Evolutionary conservation across 805 yeast genomes (phyloP), one percentile per base, ranked within the genome.

Genomic region (Barnettozyma pratensis): DNA sequence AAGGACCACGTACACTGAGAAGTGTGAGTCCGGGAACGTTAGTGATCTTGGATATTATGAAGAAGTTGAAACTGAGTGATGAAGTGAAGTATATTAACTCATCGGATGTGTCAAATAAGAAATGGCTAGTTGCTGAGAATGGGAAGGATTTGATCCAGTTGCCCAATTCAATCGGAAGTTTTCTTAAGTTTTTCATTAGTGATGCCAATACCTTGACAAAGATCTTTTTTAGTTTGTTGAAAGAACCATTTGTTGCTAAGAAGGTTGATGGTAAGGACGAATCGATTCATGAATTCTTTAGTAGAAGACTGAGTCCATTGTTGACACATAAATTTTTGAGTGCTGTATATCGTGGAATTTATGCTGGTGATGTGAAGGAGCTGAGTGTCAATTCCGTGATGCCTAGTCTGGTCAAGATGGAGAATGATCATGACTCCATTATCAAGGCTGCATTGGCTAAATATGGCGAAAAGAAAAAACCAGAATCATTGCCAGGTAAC

Each of bases 1-100:
- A 83, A 53, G 99, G 98, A 0, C 98, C 99, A 0, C 70, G 98
- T 44, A 94, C 98, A 0, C 69, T 94, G 40, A 70, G 97, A 51
- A 96, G 96, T 0, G 79, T 79, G 6, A 85, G 89, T 47, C 81
- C 81, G 38, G 98, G 98, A 0, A 80, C 90, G 0, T 67, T 85
- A 31, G 58, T 87, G 28, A 77, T 87, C 7, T 66, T 85, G 26
- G 95, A 87, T 60, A 71, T 81, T 3, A 60, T 87, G 48, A 48
- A 59, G 19, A 60, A 62, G 34, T 65, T 85, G 44, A 79, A 80
- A 0, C 55, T 67, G 9, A 69, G 67, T 7, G 71, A 76, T 38
- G 73, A 76, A 35, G 67, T 92, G 6, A 73, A 74, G 47, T 90
- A 82, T 8, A 76, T 92, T 46, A 77, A 75, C 10, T 68, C 72